Evolutionary conservation across 148 eudicot species (phyloP).

Genomic region (Mesembryanthemum crystallinum): DNA sequence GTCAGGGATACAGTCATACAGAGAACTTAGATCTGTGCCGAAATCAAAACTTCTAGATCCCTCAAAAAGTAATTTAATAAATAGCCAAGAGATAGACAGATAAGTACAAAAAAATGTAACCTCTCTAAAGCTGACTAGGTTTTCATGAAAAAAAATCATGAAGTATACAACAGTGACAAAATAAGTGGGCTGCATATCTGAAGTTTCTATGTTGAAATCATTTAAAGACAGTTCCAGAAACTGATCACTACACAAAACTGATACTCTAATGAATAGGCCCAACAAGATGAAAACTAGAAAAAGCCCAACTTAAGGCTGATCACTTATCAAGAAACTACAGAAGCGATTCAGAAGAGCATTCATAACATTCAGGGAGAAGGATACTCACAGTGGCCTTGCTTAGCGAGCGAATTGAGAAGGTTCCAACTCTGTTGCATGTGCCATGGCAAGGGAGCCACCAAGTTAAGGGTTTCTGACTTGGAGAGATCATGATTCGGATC

Average conservation of each 20-base stretch:
- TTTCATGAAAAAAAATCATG: too few species aligned
- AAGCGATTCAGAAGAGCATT: not conserved
- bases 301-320: not conserved
- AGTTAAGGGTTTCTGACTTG: slow-evolving; percentile 41
- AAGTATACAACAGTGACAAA: too few species aligned
- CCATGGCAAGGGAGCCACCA: slow-evolving; percentile 73
- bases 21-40: too few species aligned
- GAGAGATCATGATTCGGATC: slow-evolving; percentile 42
- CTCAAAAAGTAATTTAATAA: too few species aligned
- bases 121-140: too few species aligned
- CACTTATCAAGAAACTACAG: not conserved
- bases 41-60: too few species aligned
- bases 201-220: too few species aligned
- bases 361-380: not conserved
- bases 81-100: too few species aligned
- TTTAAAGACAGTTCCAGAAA: not conserved
- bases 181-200: too few species aligned
- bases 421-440: slow-evolving; percentile 97
- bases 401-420: slow-evolving; percentile 36
- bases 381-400: slow-evolving; percentile 22
- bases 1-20: too few species aligned
- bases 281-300: not conserved
- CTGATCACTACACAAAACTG: not conserved
- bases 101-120: too few species aligned
- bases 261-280: not conserved